A percentile compares a stretch with the other conserved stretches of the same genome.
phyloP scores from a whole-genome alignment of 2,329 filamentous ascomycete species.

The Sphaerulina vaccinii region DNA sequence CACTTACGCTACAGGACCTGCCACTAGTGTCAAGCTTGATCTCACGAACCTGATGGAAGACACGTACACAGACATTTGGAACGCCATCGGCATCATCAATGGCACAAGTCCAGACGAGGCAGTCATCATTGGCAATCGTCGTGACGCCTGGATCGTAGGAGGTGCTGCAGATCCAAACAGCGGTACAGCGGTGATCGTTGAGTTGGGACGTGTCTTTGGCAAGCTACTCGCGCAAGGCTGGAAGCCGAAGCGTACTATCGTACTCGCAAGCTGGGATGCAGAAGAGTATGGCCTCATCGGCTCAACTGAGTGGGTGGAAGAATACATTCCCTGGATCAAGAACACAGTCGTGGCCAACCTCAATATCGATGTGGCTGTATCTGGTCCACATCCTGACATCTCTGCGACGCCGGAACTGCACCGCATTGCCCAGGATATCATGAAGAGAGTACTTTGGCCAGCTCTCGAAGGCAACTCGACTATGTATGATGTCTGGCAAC shows the following conservation, averaged over 20 bases:
- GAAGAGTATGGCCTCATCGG: constrained; percentile 46
- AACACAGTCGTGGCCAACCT: constrained; percentile 49
- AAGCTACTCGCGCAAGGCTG: constrained; percentile 50
- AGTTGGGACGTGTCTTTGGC: constrained; percentile 52
- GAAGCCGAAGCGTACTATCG: constrained; percentile 53
- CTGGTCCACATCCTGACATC: constrained; percentile 58
- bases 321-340: constrained; percentile 49
- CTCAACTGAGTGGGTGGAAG: constrained; percentile 52
- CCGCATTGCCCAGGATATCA: constrained; percentile 65
- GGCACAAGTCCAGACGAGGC: constrained; percentile 60
- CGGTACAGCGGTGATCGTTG: constrained; percentile 42
- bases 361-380: constrained; percentile 52
- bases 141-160: constrained; percentile 56
- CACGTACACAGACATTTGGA: constrained; percentile 77
- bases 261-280: constrained; percentile 46
- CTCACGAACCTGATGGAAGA: constrained; percentile 79
- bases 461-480: constrained; percentile 39
- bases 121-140: constrained; percentile 54
- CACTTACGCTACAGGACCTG: constrained; percentile 77
- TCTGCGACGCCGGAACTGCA: constrained; percentile 72
- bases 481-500: constrained; percentile 48
- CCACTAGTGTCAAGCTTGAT: constrained; percentile 68
- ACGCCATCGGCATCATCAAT: constrained; percentile 68
- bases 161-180: constrained; percentile 55
- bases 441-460: constrained; percentile 54